phyloP scores from a whole-genome alignment of 2,329 filamentous ascomycete genomes.

The Colletotrichum liriopes region DNA sequence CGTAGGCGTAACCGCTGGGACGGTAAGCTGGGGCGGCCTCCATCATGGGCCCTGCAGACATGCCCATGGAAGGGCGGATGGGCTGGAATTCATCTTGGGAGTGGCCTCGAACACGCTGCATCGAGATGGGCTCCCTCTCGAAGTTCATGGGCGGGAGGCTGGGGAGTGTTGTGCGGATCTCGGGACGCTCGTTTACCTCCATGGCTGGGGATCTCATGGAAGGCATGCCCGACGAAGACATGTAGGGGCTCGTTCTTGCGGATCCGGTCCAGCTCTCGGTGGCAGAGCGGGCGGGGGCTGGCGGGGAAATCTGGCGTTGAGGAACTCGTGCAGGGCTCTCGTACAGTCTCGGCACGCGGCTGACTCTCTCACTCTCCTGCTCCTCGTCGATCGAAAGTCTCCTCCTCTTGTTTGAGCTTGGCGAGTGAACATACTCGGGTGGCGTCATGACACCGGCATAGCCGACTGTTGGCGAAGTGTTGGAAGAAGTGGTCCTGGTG shows the following conservation, averaged over 20 bases:
- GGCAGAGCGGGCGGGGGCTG: constrained; percentile 46
- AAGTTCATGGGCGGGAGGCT: constrained; percentile 59
- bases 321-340: constrained; percentile 53
- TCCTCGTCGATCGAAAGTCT: constrained; percentile 61
- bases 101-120: constrained; percentile 52
- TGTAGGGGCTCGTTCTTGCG: constrained; percentile 54
- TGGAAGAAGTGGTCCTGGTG: constrained; percentile 52
- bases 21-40: constrained; percentile 55
- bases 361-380: constrained; percentile 56
- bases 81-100: constrained; percentile 55
- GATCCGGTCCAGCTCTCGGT: constrained; percentile 56
- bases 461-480: constrained; percentile 54
- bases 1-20: constrained; percentile 54
- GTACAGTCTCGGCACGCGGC: constrained; percentile 65
- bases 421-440: constrained; percentile 66
- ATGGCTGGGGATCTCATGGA: constrained; percentile 50
- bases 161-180: constrained; percentile 57
- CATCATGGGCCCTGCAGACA: constrained; percentile 48
- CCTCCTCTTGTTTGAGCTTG: constrained; percentile 64
- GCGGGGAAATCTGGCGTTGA: constrained; percentile 56
- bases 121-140: constrained; percentile 53
- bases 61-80: constrained; percentile 49
- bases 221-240: constrained; percentile 50
- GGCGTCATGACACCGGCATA: constrained; percentile 53
- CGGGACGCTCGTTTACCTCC: constrained; percentile 54